phyloP scores from a whole-genome alignment of 148 eudicot species.

The Polygonum maritimum region DNA sequence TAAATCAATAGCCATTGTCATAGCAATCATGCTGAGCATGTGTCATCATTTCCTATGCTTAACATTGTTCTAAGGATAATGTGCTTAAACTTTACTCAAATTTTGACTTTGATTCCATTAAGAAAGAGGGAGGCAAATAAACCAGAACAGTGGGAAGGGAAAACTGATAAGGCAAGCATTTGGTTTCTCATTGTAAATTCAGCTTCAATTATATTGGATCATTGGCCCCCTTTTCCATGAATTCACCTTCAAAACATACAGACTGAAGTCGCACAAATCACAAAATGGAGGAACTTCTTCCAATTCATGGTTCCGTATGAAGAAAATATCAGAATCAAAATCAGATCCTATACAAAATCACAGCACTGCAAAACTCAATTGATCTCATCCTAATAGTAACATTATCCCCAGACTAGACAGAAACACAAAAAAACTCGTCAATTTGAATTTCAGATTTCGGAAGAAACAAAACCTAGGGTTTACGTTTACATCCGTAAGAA shows the following conservation, averaged over 20 bases:
- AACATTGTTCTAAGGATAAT: not conserved
- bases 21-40: no score
- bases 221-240: no score
- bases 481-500: no score
- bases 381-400: not conserved
- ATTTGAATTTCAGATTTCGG: not conserved
- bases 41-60: not conserved
- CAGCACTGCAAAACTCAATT: no score
- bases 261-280: not conserved
- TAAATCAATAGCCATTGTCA: no score
- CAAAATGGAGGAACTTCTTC: not conserved
- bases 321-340: conserved; percentile 1
- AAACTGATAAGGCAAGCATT: no score
- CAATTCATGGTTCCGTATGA: not conserved
- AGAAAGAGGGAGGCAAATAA: no score
- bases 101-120: not conserved
- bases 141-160: no score
- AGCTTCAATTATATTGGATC: no score
- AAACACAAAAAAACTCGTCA: not conserved
- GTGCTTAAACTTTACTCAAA: not conserved
- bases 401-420: not conserved
- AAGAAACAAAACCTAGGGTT: no score
- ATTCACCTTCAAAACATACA: not conserved
- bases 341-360: not conserved
- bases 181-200: no score